Evolutionary conservation across 805 yeast genomes (phyloP).

Genomic region (Candida nonsorbophila): DNA sequence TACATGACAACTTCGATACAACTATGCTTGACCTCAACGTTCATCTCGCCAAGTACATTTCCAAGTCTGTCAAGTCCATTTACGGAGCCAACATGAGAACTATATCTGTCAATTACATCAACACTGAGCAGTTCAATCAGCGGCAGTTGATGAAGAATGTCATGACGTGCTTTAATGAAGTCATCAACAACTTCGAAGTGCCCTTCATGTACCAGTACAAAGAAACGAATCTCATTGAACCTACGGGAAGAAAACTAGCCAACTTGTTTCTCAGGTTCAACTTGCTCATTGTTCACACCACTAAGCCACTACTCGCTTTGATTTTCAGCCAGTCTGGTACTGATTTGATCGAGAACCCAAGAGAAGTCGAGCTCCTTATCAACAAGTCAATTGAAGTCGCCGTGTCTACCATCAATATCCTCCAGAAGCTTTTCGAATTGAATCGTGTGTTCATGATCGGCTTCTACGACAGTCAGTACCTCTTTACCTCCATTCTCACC

Average conservation of each 20-base stretch:
- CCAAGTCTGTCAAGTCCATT: slow-evolving; percentile 27
- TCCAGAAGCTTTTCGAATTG: slow-evolving; percentile 20
- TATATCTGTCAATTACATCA: slow-evolving; percentile 34
- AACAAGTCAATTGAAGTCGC: slow-evolving; percentile 24
- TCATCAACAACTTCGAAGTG: slow-evolving; percentile 26
- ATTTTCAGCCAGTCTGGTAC: slow-evolving; percentile 20
- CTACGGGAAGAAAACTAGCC: slow-evolving; percentile 20
- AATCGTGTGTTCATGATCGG: slow-evolving; percentile 28
- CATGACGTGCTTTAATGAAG: slow-evolving; percentile 19
- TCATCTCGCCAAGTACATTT: slow-evolving; percentile 33
- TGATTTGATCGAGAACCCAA: slow-evolving; percentile 15
- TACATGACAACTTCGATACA: slow-evolving; percentile 25
- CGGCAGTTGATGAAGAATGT: slow-evolving; percentile 26
- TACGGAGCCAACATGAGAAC: slow-evolving; percentile 38
- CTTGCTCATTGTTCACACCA: slow-evolving; percentile 24
- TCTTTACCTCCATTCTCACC: slow-evolving; percentile 26
- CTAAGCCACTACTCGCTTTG: slow-evolving; percentile 29
- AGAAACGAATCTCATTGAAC: slow-evolving; percentile 13
- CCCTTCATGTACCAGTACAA: slow-evolving; percentile 21
- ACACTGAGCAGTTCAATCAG: slow-evolving; percentile 35
- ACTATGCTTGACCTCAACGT: slow-evolving; percentile 30
- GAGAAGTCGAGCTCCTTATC: slow-evolving; percentile 20
- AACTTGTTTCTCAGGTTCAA: slow-evolving; percentile 31
- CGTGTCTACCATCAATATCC: slow-evolving; percentile 22
- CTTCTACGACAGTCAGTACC: slow-evolving; percentile 36